Conservation (phyloP, 768 basidiomycete species). For the Royoungia palumana region DNA sequence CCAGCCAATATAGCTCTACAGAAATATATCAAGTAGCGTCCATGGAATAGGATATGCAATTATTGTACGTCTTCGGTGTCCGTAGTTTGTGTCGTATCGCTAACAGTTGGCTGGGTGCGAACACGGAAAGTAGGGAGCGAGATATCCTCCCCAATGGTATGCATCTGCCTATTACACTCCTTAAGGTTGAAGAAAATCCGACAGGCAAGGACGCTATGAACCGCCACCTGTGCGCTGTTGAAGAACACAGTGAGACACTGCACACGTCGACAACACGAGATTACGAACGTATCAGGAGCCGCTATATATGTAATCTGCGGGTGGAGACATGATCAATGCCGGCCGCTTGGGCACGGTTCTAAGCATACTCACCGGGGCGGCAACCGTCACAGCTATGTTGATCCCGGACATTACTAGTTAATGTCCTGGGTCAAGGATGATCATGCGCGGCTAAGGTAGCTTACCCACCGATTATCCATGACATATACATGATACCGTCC, state of each 20-base stretch:
- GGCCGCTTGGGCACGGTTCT: not conserved
- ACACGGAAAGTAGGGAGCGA: slow-evolving; percentile 9
- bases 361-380: slow-evolving; percentile 19
- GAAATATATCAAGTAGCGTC: not conserved
- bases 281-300: slow-evolving; percentile 22
- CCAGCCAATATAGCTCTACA: not conserved
- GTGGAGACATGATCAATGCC: not conserved
- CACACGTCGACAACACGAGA: not conserved
- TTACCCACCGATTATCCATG: slow-evolving; percentile 18
- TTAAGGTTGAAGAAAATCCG: slow-evolving; percentile 30
- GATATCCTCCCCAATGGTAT: not conserved
- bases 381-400: slow-evolving; percentile 14
- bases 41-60: too few species aligned
- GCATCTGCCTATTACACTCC: slow-evolving; percentile 8
- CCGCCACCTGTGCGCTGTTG: slow-evolving; percentile 26
- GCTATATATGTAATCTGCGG: slow-evolving; percentile 15
- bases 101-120: not conserved
- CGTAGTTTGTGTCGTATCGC: not conserved
- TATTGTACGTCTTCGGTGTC: not conserved
- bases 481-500: slow-evolving; percentile 29
- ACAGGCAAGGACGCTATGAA: slow-evolving; percentile 25
- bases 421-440: not conserved
- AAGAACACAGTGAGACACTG: slow-evolving; percentile 6
- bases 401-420: slow-evolving; percentile 9
- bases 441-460: not conserved